Base-by-base conservation (phyloP, 208 protist genomes). In the Leishmania arabica region DNA sequence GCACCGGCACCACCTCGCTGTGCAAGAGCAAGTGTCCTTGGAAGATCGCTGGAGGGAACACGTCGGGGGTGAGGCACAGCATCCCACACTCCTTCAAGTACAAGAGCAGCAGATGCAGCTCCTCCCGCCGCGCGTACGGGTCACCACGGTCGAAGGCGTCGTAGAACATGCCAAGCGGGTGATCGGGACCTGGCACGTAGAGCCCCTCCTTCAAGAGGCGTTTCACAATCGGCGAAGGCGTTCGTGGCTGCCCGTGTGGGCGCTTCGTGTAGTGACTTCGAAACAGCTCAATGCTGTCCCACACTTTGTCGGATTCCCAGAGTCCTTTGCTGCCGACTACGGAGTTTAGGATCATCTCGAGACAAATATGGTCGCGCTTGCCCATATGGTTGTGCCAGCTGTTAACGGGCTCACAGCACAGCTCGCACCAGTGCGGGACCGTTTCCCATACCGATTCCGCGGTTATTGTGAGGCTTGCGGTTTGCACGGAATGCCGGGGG, bases 301-400 rank as follows among this genome's bases (percentile, higher is more conserved):
- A 93, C 9, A 96, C 74, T 0, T 75, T 82, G 13, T 72, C 42
- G 0, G 87, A 78, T 27, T 72, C 71, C 89, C 91, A 96, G 42
- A 66, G 75, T 34, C 92, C 81, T 34, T 73, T 79, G 64, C 82
- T 75, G 6, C 84, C 45, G 7, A 90, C 82, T 54, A 93, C 31
- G 21, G 89, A 81, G 49, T 97, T 88, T 17, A 91, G 90, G 65
- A 93, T 85, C 86, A 92, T 88, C 70, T 92, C 93, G 11, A 97
- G 71, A 40, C 90, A 95, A 51, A 97, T 91, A 76, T 97, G 93
- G 34, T 97, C 93, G 8, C 92, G 90, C 83, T 97, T 97, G 49
- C 93, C 93, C 3, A 88, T 31, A 84, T 97, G 93, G 31, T 90
- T 75, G 31, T 92, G 85, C 92, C 93, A 95, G n/a, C 56, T 76